phyloP scores from a whole-genome alignment of 208 protist genomes.

The Trypanosoma vivax region DNA sequence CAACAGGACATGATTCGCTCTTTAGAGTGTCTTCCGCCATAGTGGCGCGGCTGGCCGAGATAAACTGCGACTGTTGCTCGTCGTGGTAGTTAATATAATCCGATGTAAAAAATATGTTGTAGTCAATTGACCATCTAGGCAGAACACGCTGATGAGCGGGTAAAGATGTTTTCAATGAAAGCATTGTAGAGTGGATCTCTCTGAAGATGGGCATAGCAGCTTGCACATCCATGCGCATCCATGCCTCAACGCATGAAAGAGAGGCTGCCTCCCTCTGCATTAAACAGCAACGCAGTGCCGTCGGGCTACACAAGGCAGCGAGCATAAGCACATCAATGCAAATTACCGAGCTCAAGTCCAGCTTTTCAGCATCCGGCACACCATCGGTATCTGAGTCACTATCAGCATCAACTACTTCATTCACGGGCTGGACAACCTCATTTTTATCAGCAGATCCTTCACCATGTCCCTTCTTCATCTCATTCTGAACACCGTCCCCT shows the following conservation, averaged over 20 bases:
- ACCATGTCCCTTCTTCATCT: not conserved
- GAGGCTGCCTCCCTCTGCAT: constrained; percentile 44
- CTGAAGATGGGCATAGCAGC: constrained; percentile 51
- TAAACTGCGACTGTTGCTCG: not conserved
- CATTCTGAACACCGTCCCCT: constrained; percentile 11
- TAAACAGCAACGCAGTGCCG: constrained; percentile 52
- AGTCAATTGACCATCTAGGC: constrained; percentile 37
- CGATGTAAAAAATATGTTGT: constrained; percentile 54
- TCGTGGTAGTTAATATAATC: constrained; percentile 10
- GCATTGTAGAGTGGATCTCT: constrained; percentile 46
- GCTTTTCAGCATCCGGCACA: constrained; percentile 2
- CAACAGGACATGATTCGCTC: not conserved
- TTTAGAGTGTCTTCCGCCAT: not conserved
- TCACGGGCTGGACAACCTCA: constrained; percentile 22
- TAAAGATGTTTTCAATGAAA: constrained; percentile 32
- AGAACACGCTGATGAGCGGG: constrained; percentile 52
- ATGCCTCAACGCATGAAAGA: constrained; percentile 30
- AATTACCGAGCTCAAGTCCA: constrained; percentile 42
- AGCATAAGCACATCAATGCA: constrained; percentile 60
- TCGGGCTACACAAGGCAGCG: constrained; percentile 43
- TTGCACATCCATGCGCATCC: constrained; percentile 41
- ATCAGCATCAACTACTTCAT: constrained; percentile 8
- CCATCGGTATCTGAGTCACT: constrained; percentile 2
- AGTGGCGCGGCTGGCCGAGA: constrained; percentile 4
- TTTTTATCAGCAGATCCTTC: constrained; percentile 22